Evolutionary conservation across 2,329 filamentous ascomycete genomes (phyloP).

Genomic region (Tolypocladium ovalisporum): DNA sequence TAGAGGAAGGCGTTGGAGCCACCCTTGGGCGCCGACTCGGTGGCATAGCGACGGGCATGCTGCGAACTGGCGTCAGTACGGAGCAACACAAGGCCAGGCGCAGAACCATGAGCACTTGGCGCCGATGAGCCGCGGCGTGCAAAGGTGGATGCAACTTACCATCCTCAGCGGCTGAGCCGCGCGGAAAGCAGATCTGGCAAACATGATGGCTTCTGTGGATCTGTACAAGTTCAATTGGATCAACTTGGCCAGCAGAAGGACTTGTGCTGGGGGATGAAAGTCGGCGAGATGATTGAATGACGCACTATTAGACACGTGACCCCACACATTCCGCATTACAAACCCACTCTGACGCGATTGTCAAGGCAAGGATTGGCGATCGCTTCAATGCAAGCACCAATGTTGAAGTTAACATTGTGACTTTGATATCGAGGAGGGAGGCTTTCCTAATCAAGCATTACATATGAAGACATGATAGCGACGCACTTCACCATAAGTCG

Average conservation of each 20-base stretch:
- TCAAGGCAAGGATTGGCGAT: neutral
- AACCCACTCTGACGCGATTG: neutral
- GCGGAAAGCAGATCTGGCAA: slow-evolving; percentile 54
- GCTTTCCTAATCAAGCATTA: neutral
- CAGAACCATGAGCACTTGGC: neutral
- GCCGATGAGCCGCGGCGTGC: neutral
- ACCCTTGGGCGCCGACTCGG: slow-evolving; percentile 40
- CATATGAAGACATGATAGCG: neutral
- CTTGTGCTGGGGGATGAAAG: neutral
- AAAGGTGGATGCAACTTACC: slow-evolving; percentile 32
- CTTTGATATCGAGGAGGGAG: neutral
- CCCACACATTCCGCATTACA: neutral
- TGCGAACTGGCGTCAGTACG: slow-evolving; percentile 24
- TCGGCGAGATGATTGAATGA: neutral
- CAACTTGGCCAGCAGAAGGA: slow-evolving; percentile 7
- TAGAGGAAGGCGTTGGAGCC: slow-evolving; percentile 50
- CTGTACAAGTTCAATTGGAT: slow-evolving; percentile 12
- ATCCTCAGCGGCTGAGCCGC: slow-evolving; percentile 53
- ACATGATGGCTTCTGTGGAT: slow-evolving; percentile 37
- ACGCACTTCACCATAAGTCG: neutral
- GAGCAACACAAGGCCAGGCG: neutral
- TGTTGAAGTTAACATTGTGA: neutral
- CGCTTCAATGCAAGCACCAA: neutral
- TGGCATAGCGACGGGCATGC: slow-evolving; percentile 56
- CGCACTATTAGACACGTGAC: neutral